A percentile compares a stretch with the other conserved stretches of the same genome.
Conservation (phyloP, 306 rosid genomes). For the Begonia fuchsioides region DNA sequence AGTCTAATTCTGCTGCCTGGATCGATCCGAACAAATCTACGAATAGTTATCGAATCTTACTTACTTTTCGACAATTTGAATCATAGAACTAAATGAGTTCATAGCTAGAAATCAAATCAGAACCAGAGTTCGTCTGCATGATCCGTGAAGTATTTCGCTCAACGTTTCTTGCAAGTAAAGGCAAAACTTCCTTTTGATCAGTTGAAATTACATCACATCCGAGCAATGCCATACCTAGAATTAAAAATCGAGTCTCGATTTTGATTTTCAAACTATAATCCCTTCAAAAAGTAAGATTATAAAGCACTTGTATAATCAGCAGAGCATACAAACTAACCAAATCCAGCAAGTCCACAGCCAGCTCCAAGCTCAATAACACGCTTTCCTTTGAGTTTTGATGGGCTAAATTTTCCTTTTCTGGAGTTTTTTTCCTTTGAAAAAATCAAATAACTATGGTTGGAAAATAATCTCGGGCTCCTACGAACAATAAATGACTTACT, state of each 20-base stretch:
- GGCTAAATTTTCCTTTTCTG: constrained; percentile 81
- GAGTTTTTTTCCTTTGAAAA: constrained; percentile 68
- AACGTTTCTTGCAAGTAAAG: constrained; percentile 58
- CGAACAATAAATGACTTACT: constrained; percentile 18
- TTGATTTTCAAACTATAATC: too few species aligned
- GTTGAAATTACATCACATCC: constrained; percentile 78
- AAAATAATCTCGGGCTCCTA: background rate
- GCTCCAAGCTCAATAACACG: constrained; percentile 93
- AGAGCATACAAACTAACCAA: constrained; percentile 36
- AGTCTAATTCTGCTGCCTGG: constrained; percentile 62
- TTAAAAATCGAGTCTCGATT: too few species aligned
- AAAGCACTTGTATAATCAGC: too few species aligned
- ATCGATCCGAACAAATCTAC: constrained; percentile 74
- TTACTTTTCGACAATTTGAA: too few species aligned
- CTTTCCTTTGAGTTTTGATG: constrained; percentile 77
- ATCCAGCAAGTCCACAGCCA: constrained; percentile 94
- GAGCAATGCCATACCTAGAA: constrained; percentile 83
- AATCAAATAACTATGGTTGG: background rate
- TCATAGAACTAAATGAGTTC: background rate
- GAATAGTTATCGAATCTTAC: background rate
- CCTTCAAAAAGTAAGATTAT: too few species aligned
- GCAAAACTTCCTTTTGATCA: constrained; percentile 83
- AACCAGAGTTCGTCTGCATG: constrained; percentile 48
- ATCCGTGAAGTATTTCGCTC: constrained; percentile 83
- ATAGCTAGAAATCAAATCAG: constrained; percentile 23